These are phyloP conservation scores for Spathaspora sp. DNA, from an alignment of 1,139 yeast species.

Conservation along the genomic window DNA sequence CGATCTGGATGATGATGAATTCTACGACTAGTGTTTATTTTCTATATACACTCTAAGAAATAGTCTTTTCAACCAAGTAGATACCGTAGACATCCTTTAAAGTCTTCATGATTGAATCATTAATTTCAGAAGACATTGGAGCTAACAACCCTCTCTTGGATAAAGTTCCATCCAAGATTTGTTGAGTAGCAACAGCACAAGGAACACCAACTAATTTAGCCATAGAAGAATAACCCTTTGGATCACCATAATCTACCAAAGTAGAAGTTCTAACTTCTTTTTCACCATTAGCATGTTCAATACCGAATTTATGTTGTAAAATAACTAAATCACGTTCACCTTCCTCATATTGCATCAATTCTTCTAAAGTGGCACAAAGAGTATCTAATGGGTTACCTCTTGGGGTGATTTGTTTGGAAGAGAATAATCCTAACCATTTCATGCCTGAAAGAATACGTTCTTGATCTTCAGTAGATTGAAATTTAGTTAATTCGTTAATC, in stretches of 20 bases:
- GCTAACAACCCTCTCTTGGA: constrained; percentile 77
- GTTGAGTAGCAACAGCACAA: constrained; percentile 92
- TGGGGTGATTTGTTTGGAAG: constrained; percentile 73
- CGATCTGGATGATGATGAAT: constrained; percentile 17
- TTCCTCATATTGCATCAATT: constrained; percentile 92
- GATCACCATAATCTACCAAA: constrained; percentile 89
- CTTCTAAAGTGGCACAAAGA: constrained; percentile 92
- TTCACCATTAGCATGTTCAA: constrained; percentile 92
- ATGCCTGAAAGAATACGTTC: constrained; percentile 85
- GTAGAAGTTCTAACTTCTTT: constrained; percentile 93
- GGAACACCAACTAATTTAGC: constrained; percentile 98
- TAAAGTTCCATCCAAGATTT: constrained; percentile 82
- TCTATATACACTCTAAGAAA: constrained; percentile 18
- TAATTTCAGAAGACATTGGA: constrained; percentile 88
- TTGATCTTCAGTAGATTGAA: constrained; percentile 81
- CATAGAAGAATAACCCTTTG: constrained; percentile 96
- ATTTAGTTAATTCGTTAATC: constrained; percentile 74
- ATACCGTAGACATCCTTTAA: constrained; percentile 89
- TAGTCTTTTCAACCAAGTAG: constrained; percentile 82
- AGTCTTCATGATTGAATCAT: constrained; percentile 86
- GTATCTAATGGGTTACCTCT: constrained; percentile 96
- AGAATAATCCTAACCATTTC: constrained; percentile 91
- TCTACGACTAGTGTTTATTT: constrained; percentile 5
- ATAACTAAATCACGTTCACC: constrained; percentile 95
- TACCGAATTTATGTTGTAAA: constrained; percentile 96